Conservation (phyloP, 495 filamentous ascomycete genomes). For the Hypoxylon trugodes region DNA sequence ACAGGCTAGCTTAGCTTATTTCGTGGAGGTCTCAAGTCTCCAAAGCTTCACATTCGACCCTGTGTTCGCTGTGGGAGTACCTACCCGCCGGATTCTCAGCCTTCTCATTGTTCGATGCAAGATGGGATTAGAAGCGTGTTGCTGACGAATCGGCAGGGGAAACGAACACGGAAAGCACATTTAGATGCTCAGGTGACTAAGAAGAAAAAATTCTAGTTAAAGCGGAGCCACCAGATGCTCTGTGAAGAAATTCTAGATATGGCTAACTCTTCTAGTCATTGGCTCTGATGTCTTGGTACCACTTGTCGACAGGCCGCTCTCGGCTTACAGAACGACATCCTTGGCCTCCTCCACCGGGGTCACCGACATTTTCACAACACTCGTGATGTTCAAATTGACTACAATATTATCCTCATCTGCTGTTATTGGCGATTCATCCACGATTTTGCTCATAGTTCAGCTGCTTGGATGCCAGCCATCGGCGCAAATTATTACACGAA, state of each 20-base stretch:
- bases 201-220: conserved; percentile 19
- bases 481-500: background rate
- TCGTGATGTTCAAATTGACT: conserved; percentile 3
- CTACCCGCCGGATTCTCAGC: background rate
- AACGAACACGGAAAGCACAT: background rate
- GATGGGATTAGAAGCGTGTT: background rate
- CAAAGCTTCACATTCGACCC: too few species aligned
- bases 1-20: too few species aligned
- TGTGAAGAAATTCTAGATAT: conserved; percentile 7
- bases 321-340: conserved; percentile 22
- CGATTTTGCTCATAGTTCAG: background rate
- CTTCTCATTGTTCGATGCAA: conserved; percentile 15
- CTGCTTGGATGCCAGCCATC: background rate
- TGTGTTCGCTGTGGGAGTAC: too few species aligned
- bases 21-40: too few species aligned
- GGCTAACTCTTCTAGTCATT: conserved; percentile 12
- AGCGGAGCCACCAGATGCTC: conserved; percentile 20
- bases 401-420: background rate
- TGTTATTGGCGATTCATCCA: background rate
- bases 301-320: conserved; percentile 10
- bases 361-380: conserved; percentile 27
- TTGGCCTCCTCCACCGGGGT: conserved; percentile 35
- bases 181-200: conserved; percentile 26
- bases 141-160: conserved; percentile 14
- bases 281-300: too few species aligned